Conservation (phyloP, 2,329 filamentous ascomycete species). For the Neopestalotiopsis sp. region DNA sequence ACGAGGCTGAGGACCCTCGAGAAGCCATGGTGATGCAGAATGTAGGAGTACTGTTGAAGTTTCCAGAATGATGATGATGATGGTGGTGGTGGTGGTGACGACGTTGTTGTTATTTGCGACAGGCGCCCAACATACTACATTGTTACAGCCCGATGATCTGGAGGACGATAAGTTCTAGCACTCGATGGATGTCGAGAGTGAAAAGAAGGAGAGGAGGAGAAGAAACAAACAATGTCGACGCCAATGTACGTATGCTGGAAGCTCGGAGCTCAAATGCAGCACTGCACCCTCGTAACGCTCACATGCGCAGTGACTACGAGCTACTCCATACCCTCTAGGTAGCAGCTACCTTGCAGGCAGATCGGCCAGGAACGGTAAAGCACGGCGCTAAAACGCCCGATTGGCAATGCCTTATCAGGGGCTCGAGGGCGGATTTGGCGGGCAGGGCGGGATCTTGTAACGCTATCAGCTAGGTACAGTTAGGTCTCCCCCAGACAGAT, state of each 20-base stretch:
- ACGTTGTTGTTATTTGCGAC: conserved; percentile 4
- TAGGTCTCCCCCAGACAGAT: not conserved
- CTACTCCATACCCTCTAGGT: not conserved
- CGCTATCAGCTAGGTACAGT: not conserved
- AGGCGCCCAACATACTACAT: conserved; percentile 20
- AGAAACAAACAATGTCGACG: not conserved
- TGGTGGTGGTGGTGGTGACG: not conserved
- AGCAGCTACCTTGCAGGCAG: too few relatives aligned
- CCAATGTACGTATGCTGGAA: not conserved
- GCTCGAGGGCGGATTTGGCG: too few relatives aligned
- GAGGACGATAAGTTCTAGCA: not conserved
- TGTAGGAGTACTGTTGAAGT: conserved; percentile 15
- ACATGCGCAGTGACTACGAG: not conserved
- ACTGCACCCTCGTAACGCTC: not conserved
- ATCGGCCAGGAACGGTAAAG: conserved; percentile 16
- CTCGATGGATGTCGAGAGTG: not conserved
- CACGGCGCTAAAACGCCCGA: conserved; percentile 16
- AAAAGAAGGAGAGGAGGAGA: not conserved
- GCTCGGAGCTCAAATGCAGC: conserved; percentile 1
- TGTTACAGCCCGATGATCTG: conserved; percentile 16
- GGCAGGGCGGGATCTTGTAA: not conserved
- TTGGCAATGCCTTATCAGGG: conserved; percentile 13
- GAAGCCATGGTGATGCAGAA: conserved; percentile 21
- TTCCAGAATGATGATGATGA: not conserved
- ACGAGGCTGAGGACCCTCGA: conserved; percentile 22